These are phyloP conservation scores for Crithidia acanthocephali DNA, from an alignment of 208 protist genomes.

Conservation along the genomic window DNA sequence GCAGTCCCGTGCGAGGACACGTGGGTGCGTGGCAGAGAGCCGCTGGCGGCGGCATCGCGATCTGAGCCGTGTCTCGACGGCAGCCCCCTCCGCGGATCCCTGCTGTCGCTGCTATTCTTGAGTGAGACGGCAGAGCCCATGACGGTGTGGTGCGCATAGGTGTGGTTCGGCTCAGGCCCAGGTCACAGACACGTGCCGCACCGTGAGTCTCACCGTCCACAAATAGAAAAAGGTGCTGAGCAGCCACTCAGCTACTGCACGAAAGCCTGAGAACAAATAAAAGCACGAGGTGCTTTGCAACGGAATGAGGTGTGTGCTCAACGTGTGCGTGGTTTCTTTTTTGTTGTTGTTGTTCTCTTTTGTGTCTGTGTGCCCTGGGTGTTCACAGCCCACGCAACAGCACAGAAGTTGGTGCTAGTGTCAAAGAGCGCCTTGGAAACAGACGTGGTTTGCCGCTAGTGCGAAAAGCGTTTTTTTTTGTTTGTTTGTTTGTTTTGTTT, in stretches of 20 bases:
- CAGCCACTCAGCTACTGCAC: not conserved
- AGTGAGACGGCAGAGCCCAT: slow-evolving; percentile 15
- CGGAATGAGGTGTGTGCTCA: no score
- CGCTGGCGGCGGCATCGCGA: not conserved
- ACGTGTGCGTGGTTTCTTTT: slow-evolving; percentile 5
- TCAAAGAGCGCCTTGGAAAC: no score
- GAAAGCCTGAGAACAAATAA: not conserved
- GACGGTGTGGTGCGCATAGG: not conserved
- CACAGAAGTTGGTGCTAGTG: no score
- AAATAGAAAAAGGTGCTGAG: not conserved
- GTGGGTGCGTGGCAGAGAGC: not conserved
- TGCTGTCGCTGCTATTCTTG: not conserved
- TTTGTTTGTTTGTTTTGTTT: no score
- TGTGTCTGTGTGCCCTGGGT: not conserved
- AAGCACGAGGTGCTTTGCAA: no score
- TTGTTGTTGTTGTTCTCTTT: not conserved
- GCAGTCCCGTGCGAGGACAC: not conserved
- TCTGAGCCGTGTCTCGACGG: not conserved
- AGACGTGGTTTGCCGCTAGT: no score
- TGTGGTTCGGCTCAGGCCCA: not conserved
- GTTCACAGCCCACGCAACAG: no score
- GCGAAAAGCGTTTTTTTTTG: no score
- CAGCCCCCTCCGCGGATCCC: not conserved
- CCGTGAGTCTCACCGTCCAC: not conserved
- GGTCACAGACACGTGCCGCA: not conserved